phyloP scores from a whole-genome alignment of 164 flowering plant species.

The Tetracentron sinense region DNA sequence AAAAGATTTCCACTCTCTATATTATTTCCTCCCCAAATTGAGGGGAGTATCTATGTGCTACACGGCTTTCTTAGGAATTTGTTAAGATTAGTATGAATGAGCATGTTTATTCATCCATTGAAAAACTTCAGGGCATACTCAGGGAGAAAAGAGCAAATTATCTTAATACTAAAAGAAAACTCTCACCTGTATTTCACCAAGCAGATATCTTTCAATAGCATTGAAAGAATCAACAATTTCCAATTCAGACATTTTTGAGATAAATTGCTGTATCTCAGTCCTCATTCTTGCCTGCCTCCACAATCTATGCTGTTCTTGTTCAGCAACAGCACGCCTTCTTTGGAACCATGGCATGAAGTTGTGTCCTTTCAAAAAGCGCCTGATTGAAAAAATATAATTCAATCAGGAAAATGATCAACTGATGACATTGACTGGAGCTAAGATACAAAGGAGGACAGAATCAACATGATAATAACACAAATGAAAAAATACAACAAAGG shows the following conservation, averaged over 20 bases:
- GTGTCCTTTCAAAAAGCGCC: slow-evolving; percentile 81
- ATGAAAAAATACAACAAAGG: not conserved
- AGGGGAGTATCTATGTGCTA: not conserved
- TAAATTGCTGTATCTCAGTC: slow-evolving; percentile 56
- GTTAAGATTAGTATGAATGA: not conserved
- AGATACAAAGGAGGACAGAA: not conserved
- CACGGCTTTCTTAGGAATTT: not conserved
- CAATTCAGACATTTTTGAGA: slow-evolving; percentile 75
- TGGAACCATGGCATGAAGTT: slow-evolving; percentile 96
- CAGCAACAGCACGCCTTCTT: slow-evolving; percentile 84
- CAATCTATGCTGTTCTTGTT: slow-evolving; percentile 77
- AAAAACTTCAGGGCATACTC: not conserved
- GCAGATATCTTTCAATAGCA: slow-evolving; percentile 75
- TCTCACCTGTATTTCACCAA: slow-evolving; percentile 67
- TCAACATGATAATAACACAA: not conserved
- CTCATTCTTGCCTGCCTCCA: slow-evolving; percentile 93
- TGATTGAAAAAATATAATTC: slow-evolving; percentile 18
- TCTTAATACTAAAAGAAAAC: not conserved
- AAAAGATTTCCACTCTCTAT: not conserved
- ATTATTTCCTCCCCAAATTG: not conserved
- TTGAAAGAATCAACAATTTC: slow-evolving; percentile 89
- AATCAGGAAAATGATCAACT: not conserved
- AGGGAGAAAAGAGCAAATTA: not conserved
- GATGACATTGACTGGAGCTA: not conserved
- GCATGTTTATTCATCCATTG: not conserved